Base-by-base conservation (phyloP, 805 yeast species). In the Candida piceae region DNA sequence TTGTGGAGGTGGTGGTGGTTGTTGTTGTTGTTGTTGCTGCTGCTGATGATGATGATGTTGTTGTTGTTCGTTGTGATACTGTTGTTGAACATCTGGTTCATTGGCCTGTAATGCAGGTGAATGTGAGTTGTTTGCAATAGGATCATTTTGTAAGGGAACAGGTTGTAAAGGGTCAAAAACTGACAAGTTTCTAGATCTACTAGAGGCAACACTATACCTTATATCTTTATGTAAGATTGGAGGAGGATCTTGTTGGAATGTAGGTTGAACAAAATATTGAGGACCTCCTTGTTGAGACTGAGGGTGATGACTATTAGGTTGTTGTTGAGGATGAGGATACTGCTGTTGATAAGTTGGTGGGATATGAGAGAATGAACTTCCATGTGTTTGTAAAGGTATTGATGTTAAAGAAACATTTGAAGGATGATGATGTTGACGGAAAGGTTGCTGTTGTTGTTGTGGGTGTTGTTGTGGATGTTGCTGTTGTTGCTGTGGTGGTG, bases 181-280 rank as follows among this genome's bases (percentile, higher is more conserved):
- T 11, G 74, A 67, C 23, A 58, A 52, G 41, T 69, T 68, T 31
- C 74, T 57, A 10, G 62, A 52, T 33, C 53, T 50, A 26, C 34
- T 41, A 6, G 60, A 49, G 7, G 63, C 53, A 8, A 49, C 48
- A 34, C 56, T 52, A 37, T 50, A 60, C 26, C 64, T 44, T 5
- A 60, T 55, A 38, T 60, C 63, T 22, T 55, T 59, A 23, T 57
- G 60, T 10, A 55, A 39, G 24, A 57, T 31, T 6, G 56, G 56
- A 10, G 47, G 28, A 18, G 42, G 50, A 10, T 44, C 50, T 44
- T 50, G 58, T 46, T 50, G 57, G 40, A 46, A 22, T 37, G 62
- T 35, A 63, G 59, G 64, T 42, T n/a, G n/a, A n/a, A n/a, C n/a
- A n/a, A n/a, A n/a, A n/a, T n/a, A n/a, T n/a, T n/a, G n/a, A n/a